phyloP scores from a whole-genome alignment of 768 basidiomycete species.

The Tylopilus felleus region DNA sequence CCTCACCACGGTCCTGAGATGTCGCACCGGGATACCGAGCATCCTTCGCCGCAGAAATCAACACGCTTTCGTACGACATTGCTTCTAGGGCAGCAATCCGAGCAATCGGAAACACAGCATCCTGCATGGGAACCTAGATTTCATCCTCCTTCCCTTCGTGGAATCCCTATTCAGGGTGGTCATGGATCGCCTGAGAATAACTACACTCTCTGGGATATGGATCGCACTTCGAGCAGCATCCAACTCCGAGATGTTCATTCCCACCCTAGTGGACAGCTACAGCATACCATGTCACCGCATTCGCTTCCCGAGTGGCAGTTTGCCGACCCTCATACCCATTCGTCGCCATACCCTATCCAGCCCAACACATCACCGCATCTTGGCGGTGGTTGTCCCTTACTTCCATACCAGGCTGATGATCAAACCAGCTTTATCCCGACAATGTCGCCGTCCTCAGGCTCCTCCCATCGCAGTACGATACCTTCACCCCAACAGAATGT shows the following conservation, averaged over 20 bases:
- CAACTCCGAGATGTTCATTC: not conserved
- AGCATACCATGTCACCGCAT: not conserved
- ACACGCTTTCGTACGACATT: not conserved
- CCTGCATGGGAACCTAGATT: not conserved
- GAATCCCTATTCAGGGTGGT: not conserved
- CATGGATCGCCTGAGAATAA: not conserved
- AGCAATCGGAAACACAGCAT: not conserved
- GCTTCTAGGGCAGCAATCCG: not conserved
- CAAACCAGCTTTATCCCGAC: not conserved
- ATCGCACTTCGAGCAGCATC: not conserved
- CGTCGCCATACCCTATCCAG: not conserved
- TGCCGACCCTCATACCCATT: not conserved
- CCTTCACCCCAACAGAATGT: constrained; percentile 1
- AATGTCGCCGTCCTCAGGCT: not conserved
- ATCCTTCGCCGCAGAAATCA: constrained; percentile 1
- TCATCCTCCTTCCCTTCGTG: not conserved
- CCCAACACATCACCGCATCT: not conserved
- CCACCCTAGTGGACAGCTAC: constrained; percentile 2
- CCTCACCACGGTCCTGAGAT: not conserved
- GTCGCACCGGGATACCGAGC: not conserved
- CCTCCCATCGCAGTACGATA: not conserved
- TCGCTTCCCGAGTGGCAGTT: constrained; percentile 8
- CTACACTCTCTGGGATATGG: not conserved
- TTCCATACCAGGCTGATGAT: constrained; percentile 4
- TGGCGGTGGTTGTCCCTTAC: not conserved